These are phyloP conservation scores for Diplodia sapinea DNA, from an alignment of 2,329 filamentous ascomycete genomes.

Conservation along the genomic window DNA sequence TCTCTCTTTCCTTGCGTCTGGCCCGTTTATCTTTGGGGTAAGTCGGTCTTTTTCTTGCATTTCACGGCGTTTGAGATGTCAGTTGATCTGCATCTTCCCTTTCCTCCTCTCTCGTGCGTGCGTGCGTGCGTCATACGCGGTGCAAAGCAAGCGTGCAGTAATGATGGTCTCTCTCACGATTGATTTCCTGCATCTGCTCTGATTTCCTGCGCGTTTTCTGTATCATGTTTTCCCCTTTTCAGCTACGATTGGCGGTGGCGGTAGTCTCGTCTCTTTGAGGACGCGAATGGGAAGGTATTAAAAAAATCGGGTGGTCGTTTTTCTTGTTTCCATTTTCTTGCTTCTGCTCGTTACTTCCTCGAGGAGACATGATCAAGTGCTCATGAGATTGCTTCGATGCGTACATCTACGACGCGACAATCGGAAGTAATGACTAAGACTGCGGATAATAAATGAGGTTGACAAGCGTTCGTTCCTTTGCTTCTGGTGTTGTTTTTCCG, in stretches of 20 bases:
- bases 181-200: not conserved
- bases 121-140: not conserved
- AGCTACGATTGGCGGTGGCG: not conserved
- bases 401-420: not conserved
- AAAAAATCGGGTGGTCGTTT: not conserved
- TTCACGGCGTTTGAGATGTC: not conserved
- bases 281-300: not conserved
- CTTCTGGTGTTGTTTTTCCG: not conserved
- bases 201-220: not conserved
- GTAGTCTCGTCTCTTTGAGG: not conserved
- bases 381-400: not conserved
- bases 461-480: not conserved
- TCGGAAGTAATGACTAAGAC: not conserved
- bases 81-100: not conserved
- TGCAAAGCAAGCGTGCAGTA: slow-evolving; percentile 4
- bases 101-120: not conserved
- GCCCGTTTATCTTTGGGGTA: not conserved
- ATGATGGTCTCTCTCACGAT: not conserved
- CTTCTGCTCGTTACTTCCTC: not conserved
- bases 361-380: not conserved
- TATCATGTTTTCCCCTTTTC: not conserved
- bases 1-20: not conserved
- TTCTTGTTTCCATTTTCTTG: not conserved
- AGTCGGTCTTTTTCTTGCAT: not conserved
- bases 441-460: not conserved